Conservation (phyloP, 306 rosid species). For the Cicer cuneatum region DNA sequence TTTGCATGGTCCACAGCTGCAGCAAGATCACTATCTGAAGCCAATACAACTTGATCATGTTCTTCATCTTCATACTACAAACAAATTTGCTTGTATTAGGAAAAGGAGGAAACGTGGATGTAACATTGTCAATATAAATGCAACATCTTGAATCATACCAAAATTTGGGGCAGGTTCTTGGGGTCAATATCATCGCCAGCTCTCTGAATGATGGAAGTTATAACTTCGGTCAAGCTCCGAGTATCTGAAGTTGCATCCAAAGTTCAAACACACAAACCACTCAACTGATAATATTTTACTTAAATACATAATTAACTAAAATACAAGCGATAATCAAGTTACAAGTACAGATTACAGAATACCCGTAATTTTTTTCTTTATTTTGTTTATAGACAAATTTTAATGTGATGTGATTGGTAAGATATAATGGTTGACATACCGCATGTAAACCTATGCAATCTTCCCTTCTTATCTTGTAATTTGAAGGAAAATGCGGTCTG, state of each 20-base stretch:
- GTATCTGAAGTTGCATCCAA: constrained; percentile 63
- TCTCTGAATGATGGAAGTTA: constrained; percentile 81
- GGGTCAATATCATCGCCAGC: constrained; percentile 78
- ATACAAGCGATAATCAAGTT: constrained; percentile 1
- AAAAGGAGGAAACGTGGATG: background rate
- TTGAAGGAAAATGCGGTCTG: constrained; percentile 68
- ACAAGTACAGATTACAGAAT: background rate
- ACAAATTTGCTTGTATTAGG: constrained; percentile 39
- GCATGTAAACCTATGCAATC: constrained; percentile 82
- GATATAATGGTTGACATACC: constrained; percentile 57
- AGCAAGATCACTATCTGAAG: constrained; percentile 86
- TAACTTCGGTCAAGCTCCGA: constrained; percentile 76
- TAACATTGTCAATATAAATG: constrained; percentile 18
- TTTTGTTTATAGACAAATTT: background rate
- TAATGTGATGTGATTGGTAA: constrained; percentile 2
- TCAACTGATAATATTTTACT: constrained; percentile 36
- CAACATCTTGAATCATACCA: constrained; percentile 59
- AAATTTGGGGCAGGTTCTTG: constrained; percentile 72
- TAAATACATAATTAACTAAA: background rate
- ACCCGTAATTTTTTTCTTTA: background rate
- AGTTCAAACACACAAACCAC: constrained; percentile 43
- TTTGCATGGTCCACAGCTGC: constrained; percentile 95
- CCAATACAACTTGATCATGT: constrained; percentile 77
- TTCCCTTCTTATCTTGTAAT: constrained; percentile 78
- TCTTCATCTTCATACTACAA: constrained; percentile 97